phyloP scores from a whole-genome alignment of 2,329 filamentous ascomycete genomes.

The Annulohypoxylon truncatum region DNA sequence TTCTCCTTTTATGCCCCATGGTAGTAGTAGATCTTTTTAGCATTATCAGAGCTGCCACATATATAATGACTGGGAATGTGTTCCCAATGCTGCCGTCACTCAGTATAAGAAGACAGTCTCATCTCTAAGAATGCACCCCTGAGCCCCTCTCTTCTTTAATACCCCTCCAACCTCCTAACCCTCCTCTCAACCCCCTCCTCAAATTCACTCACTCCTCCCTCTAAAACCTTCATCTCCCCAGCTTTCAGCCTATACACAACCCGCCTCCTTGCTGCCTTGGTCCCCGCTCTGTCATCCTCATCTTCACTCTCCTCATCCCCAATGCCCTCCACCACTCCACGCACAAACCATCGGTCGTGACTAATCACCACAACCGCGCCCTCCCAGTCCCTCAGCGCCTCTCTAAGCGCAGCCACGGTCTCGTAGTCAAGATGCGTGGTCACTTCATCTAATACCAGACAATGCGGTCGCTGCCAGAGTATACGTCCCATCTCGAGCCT shows the following conservation, averaged over 20 bases:
- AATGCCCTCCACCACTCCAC: conserved; percentile 75
- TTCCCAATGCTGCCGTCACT: no score
- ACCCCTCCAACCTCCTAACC: conserved; percentile 39
- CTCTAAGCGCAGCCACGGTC: conserved; percentile 77
- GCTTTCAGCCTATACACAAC: conserved; percentile 70
- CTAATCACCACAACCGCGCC: conserved; percentile 82
- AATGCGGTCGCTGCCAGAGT: conserved; percentile 76
- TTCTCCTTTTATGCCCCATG: no score
- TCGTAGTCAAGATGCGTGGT: conserved; percentile 89
- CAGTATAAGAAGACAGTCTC: no score
- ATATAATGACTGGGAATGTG: no score
- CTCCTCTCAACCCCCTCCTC: conserved; percentile 50
- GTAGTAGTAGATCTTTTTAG: no score
- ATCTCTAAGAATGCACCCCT: no score
- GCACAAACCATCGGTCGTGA: conserved; percentile 85
- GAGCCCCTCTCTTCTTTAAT: not conserved
- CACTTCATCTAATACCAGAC: conserved; percentile 82
- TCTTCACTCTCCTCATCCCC: conserved; percentile 57
- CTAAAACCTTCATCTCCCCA: conserved; percentile 66
- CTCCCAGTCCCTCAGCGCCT: conserved; percentile 74
- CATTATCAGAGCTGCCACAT: no score
- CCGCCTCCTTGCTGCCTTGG: conserved; percentile 58
- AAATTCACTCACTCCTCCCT: conserved; percentile 73
- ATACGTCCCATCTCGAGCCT: conserved; percentile 73
- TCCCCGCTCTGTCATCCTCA: conserved; percentile 49